Base-by-base conservation (phyloP, 1,284 basidiomycete genomes). In the Ustilago bromivora region DNA sequence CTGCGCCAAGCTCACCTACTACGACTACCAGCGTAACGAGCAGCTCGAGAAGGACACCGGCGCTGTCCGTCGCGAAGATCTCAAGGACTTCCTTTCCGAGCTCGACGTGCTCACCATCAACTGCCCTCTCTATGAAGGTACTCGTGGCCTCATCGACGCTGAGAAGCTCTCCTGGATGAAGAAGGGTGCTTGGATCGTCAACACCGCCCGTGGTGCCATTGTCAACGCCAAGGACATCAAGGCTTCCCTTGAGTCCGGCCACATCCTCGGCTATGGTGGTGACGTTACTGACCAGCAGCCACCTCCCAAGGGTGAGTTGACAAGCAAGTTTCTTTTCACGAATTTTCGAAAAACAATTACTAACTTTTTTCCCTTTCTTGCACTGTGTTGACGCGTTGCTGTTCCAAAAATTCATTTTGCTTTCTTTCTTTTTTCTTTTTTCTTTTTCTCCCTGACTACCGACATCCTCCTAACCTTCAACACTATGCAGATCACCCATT, bases 191-290 rank as follows among this genome's bases (percentile, higher is more conserved):
- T 95, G 93, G 92, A 90, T 96, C 79, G 91, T 96, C 85, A 96
- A 96, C 90, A 96, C 94, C 36, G 95, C 95, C 51, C 93, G 94
- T 82, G 95, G 95, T 54, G 95, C 95, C 58, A 95, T 98, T 84
- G 94, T 92, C 86, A 92, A 94, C 88, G 91, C 91, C 76, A 90
- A 94, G 74, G 94, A 91, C 54, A 91, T 97, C 68, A 91, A 91
- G 11, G 91, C 87, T 1, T 94, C 95, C 11, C 87, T 98, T 73
- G 89, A 90, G 87, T 91, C 89, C 62, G 95, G 95, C 17, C 92
- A 93, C 57, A 86, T 96, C 67, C 70, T 67, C 32, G 88, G 90
- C 7, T 91, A 92, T 85, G 90, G 91, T 78, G 86, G 86, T 28
- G 87, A 88, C 61, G 87, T 88, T 11, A 87, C 85, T 69, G 66